Conservation (phyloP, 768 basidiomycete species). For the Kwoniella newhampshirensis region DNA sequence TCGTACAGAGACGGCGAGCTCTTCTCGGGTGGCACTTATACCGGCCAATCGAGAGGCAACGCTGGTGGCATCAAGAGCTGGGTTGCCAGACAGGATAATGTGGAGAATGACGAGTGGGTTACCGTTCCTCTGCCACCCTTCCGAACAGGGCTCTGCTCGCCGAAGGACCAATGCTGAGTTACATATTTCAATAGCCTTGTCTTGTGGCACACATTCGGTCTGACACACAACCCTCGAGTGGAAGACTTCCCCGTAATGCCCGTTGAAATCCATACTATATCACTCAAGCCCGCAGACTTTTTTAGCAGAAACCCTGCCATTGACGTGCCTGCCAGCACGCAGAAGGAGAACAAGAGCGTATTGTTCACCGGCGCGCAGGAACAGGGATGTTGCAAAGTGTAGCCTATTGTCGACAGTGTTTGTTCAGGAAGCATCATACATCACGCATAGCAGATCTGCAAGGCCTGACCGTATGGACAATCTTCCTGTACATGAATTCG, state of each 20-base stretch:
- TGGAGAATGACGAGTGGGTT: constrained; percentile 25
- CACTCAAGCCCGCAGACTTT: constrained; percentile 44
- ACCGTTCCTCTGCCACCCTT: neutral
- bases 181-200: constrained; percentile 15
- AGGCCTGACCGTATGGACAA: too few relatives aligned
- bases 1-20: constrained; percentile 40
- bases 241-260: constrained; percentile 44
- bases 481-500: too few relatives aligned
- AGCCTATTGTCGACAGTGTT: too few relatives aligned
- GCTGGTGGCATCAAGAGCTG: constrained; percentile 37
- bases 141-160: too few relatives aligned
- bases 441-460: too few relatives aligned
- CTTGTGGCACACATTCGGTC: constrained; percentile 46
- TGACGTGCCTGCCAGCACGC: constrained; percentile 36
- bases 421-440: too few relatives aligned
- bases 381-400: too few relatives aligned
- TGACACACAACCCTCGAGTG: constrained; percentile 42
- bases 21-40: constrained; percentile 36
- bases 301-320: constrained; percentile 34
- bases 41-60: constrained; percentile 37
- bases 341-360: constrained; percentile 28
- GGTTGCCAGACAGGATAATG: constrained; percentile 37
- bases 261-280: constrained; percentile 25
- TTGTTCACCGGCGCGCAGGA: constrained; percentile 7
- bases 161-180: neutral